Conservation (phyloP, 306 rosid species). For the Crotalaria pallida region DNA sequence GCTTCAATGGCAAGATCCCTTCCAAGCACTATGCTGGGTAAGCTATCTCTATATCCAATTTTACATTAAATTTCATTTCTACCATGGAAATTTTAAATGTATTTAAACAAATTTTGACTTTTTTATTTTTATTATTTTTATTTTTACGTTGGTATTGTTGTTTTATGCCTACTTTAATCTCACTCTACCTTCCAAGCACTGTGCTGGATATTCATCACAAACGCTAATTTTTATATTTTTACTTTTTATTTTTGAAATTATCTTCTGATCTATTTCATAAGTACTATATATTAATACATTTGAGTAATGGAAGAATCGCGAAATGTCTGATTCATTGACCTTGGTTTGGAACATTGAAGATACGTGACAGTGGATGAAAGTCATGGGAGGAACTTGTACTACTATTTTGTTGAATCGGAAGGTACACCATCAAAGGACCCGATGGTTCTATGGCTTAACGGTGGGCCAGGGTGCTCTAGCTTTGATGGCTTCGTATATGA, state of each 20-base stretch:
- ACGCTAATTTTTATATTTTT: too few relatives aligned
- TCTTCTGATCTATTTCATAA: not conserved
- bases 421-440: conserved; percentile 49
- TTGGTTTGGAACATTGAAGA: not conserved
- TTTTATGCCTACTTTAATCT: too few relatives aligned
- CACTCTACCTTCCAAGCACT: too few relatives aligned
- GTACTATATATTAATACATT: not conserved
- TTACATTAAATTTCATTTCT: not conserved
- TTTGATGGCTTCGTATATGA: conserved; percentile 60
- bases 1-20: not conserved
- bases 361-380: conserved; percentile 23
- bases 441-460: conserved; percentile 63
- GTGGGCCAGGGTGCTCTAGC: conserved; percentile 75
- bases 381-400: conserved; percentile 56
- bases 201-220: too few relatives aligned
- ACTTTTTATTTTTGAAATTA: too few relatives aligned
- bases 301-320: not conserved
- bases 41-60: not conserved
- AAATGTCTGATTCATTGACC: not conserved
- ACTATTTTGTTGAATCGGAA: conserved; percentile 61
- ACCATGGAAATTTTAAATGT: too few relatives aligned
- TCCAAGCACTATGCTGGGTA: conserved; percentile 41
- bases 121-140: too few relatives aligned
- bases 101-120: too few relatives aligned
- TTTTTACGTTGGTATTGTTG: too few relatives aligned